Conservation (phyloP, 768 basidiomycete genomes). For the Macrolepiota fuliginosa region DNA sequence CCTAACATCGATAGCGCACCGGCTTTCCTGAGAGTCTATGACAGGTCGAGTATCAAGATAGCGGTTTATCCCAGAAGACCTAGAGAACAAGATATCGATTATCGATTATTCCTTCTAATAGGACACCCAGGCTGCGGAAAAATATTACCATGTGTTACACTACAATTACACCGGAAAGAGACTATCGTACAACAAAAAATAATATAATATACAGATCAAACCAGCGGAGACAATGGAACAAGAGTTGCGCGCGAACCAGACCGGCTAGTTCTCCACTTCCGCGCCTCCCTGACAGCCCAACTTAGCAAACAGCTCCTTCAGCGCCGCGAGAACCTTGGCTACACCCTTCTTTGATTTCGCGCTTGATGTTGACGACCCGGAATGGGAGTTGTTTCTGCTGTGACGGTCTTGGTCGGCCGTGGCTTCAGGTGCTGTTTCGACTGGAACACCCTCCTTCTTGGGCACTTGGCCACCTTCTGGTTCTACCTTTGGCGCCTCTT, state of each 20-base stretch:
- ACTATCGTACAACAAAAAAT: neutral
- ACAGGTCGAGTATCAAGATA: too few species aligned
- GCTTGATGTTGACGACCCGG: neutral
- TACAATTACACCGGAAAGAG: neutral
- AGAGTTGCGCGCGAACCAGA: neutral
- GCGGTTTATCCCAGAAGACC: neutral
- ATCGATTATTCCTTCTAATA: too few species aligned
- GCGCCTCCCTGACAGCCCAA: conserved; percentile 1
- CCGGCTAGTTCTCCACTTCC: conserved; percentile 2
- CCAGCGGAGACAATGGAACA: neutral
- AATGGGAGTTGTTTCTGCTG: neutral
- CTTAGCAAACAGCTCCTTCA: neutral
- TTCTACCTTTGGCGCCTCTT: neutral
- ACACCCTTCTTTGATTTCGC: neutral
- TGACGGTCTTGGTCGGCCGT: neutral
- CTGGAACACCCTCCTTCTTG: neutral
- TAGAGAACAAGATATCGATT: neutral
- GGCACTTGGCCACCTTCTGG: neutral
- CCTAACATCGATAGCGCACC: too few species aligned
- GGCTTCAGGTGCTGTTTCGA: neutral
- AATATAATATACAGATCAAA: neutral
- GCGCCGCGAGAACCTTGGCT: neutral
- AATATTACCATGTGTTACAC: too few species aligned
- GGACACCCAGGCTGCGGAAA: too few species aligned
- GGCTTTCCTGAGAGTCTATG: too few species aligned